Conservation (phyloP, 1,284 basidiomycete species). For the Ceratobasidium sp. region DNA sequence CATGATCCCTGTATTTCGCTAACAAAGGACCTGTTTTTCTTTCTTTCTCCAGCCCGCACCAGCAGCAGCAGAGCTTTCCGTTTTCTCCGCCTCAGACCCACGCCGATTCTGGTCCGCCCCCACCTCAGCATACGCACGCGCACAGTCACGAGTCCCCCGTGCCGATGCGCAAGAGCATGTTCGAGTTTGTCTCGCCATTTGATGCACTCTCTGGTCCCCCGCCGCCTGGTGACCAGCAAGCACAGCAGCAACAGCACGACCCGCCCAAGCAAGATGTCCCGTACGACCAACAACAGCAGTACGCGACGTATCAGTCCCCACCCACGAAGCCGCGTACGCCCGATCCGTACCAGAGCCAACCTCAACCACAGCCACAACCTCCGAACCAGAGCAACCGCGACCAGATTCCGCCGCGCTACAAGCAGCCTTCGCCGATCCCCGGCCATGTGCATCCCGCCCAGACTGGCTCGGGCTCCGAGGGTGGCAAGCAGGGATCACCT, state of each 20-base stretch:
- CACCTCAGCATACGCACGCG: constrained; percentile 52
- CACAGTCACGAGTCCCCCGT: constrained; percentile 60
- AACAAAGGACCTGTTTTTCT: constrained; percentile 28
- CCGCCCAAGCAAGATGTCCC: constrained; percentile 34
- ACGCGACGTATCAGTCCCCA: constrained; percentile 29
- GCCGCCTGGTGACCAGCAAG: constrained; percentile 55
- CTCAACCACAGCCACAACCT: constrained; percentile 33
- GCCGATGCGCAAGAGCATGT: constrained; percentile 72
- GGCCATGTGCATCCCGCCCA: constrained; percentile 19
- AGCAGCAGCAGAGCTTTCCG: constrained; percentile 57
- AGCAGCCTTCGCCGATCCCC: constrained; percentile 36
- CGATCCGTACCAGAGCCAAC: constrained; percentile 27
- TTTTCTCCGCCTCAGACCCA: constrained; percentile 62
- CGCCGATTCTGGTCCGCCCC: constrained; percentile 49
- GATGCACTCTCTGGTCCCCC: constrained; percentile 62
- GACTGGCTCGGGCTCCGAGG: constrained; percentile 54
- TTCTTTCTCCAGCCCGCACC: constrained; percentile 31
- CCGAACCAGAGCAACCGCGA: constrained; percentile 22
- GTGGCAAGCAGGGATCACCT: constrained; percentile 33
- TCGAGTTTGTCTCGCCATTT: constrained; percentile 82
- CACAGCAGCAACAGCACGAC: constrained; percentile 47
- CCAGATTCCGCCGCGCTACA: constrained; percentile 50
- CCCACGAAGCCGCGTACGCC: constrained; percentile 37
- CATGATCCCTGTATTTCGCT: neutral
- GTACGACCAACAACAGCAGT: constrained; percentile 22